Conservation (phyloP, 495 filamentous ascomycete species). For the Pseudotulostoma volvatum region DNA sequence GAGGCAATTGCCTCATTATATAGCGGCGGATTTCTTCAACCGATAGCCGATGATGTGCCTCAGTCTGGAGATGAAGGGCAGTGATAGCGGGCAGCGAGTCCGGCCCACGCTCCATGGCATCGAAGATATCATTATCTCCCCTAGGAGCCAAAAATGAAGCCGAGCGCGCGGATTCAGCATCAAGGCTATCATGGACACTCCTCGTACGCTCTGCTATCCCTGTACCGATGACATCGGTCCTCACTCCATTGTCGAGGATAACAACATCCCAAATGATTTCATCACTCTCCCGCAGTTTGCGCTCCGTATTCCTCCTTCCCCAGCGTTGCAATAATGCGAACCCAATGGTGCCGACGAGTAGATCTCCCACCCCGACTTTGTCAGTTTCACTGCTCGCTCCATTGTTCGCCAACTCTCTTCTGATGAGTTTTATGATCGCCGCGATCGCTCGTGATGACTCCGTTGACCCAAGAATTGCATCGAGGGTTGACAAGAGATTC, state of each 20-base stretch:
- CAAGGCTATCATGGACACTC: slow-evolving; percentile 6
- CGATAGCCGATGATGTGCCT: slow-evolving; percentile 14
- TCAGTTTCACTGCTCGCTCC: slow-evolving; percentile 41
- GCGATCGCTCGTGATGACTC: slow-evolving; percentile 69
- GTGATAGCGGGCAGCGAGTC: too few relatives aligned
- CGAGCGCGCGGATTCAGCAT: slow-evolving; percentile 10
- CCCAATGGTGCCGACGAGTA: slow-evolving; percentile 49
- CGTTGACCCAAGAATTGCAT: slow-evolving; percentile 61
- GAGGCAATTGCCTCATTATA: slow-evolving; percentile 30
- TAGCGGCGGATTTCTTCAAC: slow-evolving; percentile 30
- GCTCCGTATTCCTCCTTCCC: slow-evolving; percentile 43
- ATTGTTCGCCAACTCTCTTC: slow-evolving; percentile 52
- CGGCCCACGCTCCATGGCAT: slow-evolving; percentile 34
- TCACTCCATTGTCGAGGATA: slow-evolving; percentile 44
- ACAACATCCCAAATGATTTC: slow-evolving; percentile 65
- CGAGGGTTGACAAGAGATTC: slow-evolving; percentile 46
- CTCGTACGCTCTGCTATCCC: slow-evolving; percentile 16
- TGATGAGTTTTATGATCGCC: slow-evolving; percentile 57
- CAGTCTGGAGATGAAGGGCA: background rate
- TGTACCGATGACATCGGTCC: slow-evolving; percentile 41
- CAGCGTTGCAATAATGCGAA: slow-evolving; percentile 57
- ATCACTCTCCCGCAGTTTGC: slow-evolving; percentile 31
- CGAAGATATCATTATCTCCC: slow-evolving; percentile 25
- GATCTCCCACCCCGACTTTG: slow-evolving; percentile 45
- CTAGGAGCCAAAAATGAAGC: slow-evolving; percentile 24